These are phyloP conservation scores for Durotheca rogersii DNA, from an alignment of 495 filamentous ascomycete species.

Conservation along the genomic window DNA sequence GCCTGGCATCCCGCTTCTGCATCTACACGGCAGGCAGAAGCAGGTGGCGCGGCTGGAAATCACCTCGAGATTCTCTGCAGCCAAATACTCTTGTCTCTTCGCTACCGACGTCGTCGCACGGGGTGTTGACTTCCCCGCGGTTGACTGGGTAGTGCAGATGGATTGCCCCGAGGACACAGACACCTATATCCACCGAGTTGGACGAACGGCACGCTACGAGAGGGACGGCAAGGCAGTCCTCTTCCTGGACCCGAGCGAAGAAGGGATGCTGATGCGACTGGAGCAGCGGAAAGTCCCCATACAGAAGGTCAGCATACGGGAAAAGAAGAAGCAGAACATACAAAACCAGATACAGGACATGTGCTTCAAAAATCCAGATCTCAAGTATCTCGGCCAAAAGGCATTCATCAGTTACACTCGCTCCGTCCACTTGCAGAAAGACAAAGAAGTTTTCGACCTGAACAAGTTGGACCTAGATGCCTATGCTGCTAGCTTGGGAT, in stretches of 20 bases:
- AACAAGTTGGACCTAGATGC: constrained; percentile 79
- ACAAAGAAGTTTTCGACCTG: constrained; percentile 88
- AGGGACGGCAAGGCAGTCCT: constrained; percentile 82
- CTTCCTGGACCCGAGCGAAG: constrained; percentile 87
- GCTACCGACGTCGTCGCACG: constrained; percentile 93
- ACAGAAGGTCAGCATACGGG: constrained; percentile 75
- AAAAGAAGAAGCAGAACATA: constrained; percentile 87
- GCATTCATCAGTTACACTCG: constrained; percentile 87
- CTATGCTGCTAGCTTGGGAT: constrained; percentile 78
- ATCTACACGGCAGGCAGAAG: constrained; percentile 93
- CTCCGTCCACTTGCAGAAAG: constrained; percentile 82
- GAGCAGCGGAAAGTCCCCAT: constrained; percentile 87
- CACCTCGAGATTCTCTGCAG: constrained; percentile 72
- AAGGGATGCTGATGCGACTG: constrained; percentile 76
- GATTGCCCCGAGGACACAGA: constrained; percentile 96
- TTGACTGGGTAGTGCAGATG: constrained; percentile 95
- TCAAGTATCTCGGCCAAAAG: constrained; percentile 95
- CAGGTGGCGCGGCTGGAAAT: constrained; percentile 85
- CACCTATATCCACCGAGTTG: constrained; percentile 96
- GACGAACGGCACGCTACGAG: constrained; percentile 91
- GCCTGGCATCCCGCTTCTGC: constrained; percentile 90
- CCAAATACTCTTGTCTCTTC: constrained; percentile 83
- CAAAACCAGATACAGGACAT: constrained; percentile 82
- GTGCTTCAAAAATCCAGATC: constrained; percentile 90
- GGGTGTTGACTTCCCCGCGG: constrained; percentile 92